These are phyloP conservation scores for Plantago elongata DNA, from an alignment of 257 asterid species.

Conservation along the genomic window DNA sequence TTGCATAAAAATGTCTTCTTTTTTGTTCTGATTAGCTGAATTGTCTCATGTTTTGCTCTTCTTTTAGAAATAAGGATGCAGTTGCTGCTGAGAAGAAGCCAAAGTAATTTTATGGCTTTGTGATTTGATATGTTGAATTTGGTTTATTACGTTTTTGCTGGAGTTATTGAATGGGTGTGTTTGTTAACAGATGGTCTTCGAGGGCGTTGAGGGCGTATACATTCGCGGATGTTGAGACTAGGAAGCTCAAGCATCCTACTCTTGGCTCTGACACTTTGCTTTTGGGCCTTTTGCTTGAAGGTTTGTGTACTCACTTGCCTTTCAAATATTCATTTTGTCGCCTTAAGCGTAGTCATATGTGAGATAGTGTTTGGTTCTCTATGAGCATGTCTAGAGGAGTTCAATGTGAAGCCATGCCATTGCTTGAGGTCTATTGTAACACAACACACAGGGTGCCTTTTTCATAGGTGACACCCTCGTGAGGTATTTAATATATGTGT, in stretches of 20 bases:
- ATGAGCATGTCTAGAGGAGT: not conserved
- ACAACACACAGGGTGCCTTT: no score
- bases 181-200: constrained; percentile 69
- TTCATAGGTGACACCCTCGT: no score
- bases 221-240: constrained; percentile 80
- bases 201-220: constrained; percentile 79
- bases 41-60: constrained; percentile 13
- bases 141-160: not conserved
- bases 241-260: constrained; percentile 75
- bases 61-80: constrained; percentile 44
- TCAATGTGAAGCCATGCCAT: not conserved
- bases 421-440: not conserved
- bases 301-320: constrained; percentile 23
- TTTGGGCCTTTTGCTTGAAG: constrained; percentile 91
- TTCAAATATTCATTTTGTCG: no score
- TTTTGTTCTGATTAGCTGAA: not conserved
- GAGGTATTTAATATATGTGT: no score
- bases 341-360: no score
- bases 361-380: not conserved
- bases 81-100: constrained; percentile 37
- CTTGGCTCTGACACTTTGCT: constrained; percentile 88
- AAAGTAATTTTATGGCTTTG: constrained; percentile 25
- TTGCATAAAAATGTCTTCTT: not conserved
- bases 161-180: constrained; percentile 4
- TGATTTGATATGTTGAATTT: not conserved